These are phyloP conservation scores for Quercus robur DNA, from an alignment of 306 rosid genomes.

Conservation along the genomic window DNA sequence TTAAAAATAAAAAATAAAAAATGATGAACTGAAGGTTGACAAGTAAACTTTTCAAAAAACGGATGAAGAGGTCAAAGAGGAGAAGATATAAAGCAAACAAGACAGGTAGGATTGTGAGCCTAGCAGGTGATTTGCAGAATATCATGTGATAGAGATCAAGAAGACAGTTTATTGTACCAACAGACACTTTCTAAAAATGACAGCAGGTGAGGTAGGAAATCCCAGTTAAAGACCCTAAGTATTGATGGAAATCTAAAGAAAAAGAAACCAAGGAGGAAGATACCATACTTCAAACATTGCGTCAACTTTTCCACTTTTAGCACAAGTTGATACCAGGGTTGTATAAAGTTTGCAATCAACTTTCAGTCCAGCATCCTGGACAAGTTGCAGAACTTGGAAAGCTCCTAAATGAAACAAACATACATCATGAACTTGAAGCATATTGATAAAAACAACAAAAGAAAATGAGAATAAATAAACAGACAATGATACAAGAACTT, in stretches of 20 bases:
- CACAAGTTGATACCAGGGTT: slow-evolving; percentile 90
- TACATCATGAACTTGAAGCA: slow-evolving; percentile 28
- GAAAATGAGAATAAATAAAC: slow-evolving; percentile 4
- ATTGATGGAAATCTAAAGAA: slow-evolving; percentile 12
- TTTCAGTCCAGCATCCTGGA: slow-evolving; percentile 72
- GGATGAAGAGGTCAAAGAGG: too few species aligned
- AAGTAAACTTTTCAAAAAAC: too few species aligned
- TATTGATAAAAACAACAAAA: slow-evolving; percentile 13
- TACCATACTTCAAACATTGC: slow-evolving; percentile 83
- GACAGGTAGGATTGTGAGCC: background rate
- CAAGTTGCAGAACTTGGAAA: slow-evolving; percentile 78
- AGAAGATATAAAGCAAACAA: background rate
- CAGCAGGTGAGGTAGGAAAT: background rate
- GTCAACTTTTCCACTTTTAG: slow-evolving; percentile 91
- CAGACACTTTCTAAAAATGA: background rate
- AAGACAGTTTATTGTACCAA: background rate
- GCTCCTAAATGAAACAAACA: slow-evolving; percentile 62
- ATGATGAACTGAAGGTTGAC: too few species aligned
- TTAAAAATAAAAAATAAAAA: too few species aligned
- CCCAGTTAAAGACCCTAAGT: background rate
- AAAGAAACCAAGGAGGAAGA: slow-evolving; percentile 32
- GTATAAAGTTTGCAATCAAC: slow-evolving; percentile 96
- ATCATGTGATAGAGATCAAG: background rate
- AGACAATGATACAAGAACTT: slow-evolving; percentile 18
- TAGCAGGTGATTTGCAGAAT: background rate